phyloP scores from a whole-genome alignment of 768 basidiomycete genomes.

The Chiua virens region DNA sequence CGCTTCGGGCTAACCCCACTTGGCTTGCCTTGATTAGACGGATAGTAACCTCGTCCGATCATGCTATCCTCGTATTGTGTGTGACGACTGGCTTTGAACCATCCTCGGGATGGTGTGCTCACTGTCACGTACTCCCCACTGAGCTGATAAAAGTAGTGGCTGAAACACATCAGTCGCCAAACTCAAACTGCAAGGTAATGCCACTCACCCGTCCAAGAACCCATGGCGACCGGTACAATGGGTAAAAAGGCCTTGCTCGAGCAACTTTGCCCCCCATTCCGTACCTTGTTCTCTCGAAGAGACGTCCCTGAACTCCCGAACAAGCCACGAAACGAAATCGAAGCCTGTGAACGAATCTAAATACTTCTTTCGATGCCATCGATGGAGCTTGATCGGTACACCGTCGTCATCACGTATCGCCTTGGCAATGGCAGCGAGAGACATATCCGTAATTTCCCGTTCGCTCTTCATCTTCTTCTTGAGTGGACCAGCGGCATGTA shows the following conservation, averaged over 20 bases:
- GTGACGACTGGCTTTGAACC: constrained; percentile 61
- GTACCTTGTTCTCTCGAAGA: constrained; percentile 76
- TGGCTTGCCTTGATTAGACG: constrained; percentile 36
- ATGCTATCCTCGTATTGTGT: constrained; percentile 41
- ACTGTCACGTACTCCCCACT: constrained; percentile 73
- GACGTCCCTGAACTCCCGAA: constrained; percentile 89
- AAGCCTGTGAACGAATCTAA: constrained; percentile 85
- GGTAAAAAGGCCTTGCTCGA: constrained; percentile 82
- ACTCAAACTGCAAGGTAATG: not conserved
- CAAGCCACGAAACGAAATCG: constrained; percentile 89
- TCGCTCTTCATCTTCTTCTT: constrained; percentile 82
- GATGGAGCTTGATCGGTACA: constrained; percentile 78
- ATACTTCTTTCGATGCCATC: constrained; percentile 77
- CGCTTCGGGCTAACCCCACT: constrained; percentile 43
- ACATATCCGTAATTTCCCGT: constrained; percentile 66
- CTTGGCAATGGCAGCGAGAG: constrained; percentile 64
- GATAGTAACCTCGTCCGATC: constrained; percentile 35
- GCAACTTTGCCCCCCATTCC: constrained; percentile 75
- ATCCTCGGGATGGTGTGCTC: constrained; percentile 60
- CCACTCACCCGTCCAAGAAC: constrained; percentile 81
- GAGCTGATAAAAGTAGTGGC: constrained; percentile 88
- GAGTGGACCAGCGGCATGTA: constrained; percentile 72
- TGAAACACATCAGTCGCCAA: constrained; percentile 28
- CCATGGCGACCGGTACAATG: constrained; percentile 78
- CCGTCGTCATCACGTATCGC: constrained; percentile 87